Percentiles rank a stretch among this genome's conserved stretches.
Conservation (phyloP, 2,329 filamentous ascomycete genomes). For the Exserohilum turcica region DNA sequence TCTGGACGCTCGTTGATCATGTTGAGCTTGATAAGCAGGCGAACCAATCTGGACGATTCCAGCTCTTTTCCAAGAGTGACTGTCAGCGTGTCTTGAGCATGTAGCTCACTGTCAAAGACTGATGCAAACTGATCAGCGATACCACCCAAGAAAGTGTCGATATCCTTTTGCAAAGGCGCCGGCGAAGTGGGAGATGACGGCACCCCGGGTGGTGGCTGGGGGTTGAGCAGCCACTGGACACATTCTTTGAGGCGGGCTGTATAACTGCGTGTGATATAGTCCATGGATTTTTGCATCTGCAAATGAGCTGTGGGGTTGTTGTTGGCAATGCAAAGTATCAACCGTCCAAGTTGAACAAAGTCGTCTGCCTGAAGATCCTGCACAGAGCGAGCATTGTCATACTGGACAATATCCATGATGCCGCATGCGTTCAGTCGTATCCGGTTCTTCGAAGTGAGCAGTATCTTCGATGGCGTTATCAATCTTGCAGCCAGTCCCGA, state of each 20-base stretch:
- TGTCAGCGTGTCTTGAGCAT: slow-evolving; percentile 74
- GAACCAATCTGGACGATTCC: slow-evolving; percentile 85
- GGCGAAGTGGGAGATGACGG: slow-evolving; percentile 39
- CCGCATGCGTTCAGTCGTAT: slow-evolving; percentile 87
- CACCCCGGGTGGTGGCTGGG: slow-evolving; percentile 44
- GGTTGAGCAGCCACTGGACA: slow-evolving; percentile 79
- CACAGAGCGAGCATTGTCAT: slow-evolving; percentile 70
- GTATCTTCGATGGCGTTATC: slow-evolving; percentile 84
- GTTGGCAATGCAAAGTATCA: slow-evolving; percentile 82
- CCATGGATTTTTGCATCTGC: slow-evolving; percentile 72
- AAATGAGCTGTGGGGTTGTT: slow-evolving; percentile 64
- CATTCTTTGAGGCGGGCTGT: slow-evolving; percentile 78
- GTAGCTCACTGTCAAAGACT: slow-evolving; percentile 78
- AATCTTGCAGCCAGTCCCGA: slow-evolving; percentile 82
- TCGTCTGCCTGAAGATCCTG: slow-evolving; percentile 86
- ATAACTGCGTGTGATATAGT: slow-evolving; percentile 77
- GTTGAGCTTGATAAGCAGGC: slow-evolving; percentile 81
- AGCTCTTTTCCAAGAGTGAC: slow-evolving; percentile 78
- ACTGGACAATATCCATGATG: slow-evolving; percentile 86
- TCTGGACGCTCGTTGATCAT: slow-evolving; percentile 90
- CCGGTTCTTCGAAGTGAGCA: slow-evolving; percentile 88
- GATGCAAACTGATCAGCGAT: slow-evolving; percentile 79
- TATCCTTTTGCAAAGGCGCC: slow-evolving; percentile 63
- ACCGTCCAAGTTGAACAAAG: slow-evolving; percentile 78
- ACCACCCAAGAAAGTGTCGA: slow-evolving; percentile 77